Conservation (phyloP, 23 red algal genomes). For the Gracilaria domingensis region DNA sequence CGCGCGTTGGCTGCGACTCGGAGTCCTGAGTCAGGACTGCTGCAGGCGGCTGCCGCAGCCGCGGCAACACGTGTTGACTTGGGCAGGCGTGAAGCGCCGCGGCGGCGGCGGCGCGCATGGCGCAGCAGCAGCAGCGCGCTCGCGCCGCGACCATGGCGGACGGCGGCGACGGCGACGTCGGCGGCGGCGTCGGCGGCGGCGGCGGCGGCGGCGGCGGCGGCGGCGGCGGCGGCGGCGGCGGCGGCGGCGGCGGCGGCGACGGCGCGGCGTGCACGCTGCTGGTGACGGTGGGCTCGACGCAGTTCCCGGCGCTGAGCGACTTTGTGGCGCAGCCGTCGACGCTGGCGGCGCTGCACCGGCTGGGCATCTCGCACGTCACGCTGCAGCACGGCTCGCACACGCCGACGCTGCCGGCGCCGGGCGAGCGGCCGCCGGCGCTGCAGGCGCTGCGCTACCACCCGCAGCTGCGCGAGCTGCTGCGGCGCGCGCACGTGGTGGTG, state of each 20-base stretch:
- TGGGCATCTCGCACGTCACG: slow-evolving; percentile 40
- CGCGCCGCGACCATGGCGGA: too few species aligned
- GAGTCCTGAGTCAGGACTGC: too few species aligned
- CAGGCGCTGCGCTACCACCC: slow-evolving; percentile 49
- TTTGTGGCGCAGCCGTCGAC: slow-evolving; percentile 35
- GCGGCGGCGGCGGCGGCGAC: not conserved
- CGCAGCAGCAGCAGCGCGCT: not conserved
- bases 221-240: too few species aligned
- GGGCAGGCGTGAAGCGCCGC: not conserved
- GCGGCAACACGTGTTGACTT: not conserved
- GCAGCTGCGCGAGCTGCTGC: slow-evolving; percentile 33
- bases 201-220: not conserved
- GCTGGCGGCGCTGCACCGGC: slow-evolving; percentile 33
- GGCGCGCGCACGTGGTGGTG: slow-evolving; percentile 62
- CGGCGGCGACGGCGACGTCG: too few species aligned
- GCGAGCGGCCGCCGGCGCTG: slow-evolving; percentile 4
- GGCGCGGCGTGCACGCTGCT: slow-evolving; percentile 40
- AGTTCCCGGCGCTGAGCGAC: slow-evolving; percentile 73
- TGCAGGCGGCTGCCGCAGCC: not conserved
- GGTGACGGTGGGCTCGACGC: slow-evolving; percentile 90
- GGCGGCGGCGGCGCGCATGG: not conserved
- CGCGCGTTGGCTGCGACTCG: not conserved
- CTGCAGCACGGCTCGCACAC: slow-evolving; percentile 77
- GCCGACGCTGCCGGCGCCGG: slow-evolving; percentile 32
- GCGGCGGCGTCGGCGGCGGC: not conserved